These are phyloP conservation scores for Lachnellula arida DNA, from an alignment of 2,329 filamentous ascomycete species.

Conservation along the genomic window DNA sequence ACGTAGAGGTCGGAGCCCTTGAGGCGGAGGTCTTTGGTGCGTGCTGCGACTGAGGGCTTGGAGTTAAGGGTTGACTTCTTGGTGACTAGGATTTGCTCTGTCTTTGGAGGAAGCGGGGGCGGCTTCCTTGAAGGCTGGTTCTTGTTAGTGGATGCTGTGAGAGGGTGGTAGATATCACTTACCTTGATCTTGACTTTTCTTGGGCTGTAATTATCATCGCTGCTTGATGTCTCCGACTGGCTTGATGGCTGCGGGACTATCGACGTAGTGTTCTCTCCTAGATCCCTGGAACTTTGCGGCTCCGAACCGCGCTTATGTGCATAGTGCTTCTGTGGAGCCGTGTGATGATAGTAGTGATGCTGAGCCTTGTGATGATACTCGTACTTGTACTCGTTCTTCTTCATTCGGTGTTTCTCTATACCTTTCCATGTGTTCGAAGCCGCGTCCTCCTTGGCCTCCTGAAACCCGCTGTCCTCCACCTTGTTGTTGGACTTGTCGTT, in stretches of 20 bases:
- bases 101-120: slow-evolving; percentile 2
- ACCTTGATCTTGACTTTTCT: slow-evolving; percentile 13
- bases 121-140: slow-evolving; percentile 7
- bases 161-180: not conserved
- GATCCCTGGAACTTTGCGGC: slow-evolving; percentile 6
- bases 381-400: slow-evolving; percentile 28
- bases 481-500: slow-evolving; percentile 17
- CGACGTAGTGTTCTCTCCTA: not conserved
- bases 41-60: slow-evolving; percentile 31
- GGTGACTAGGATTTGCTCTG: slow-evolving; percentile 17
- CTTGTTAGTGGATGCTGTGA: not conserved
- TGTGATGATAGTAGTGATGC: slow-evolving; percentile 21
- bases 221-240: not conserved
- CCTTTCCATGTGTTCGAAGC: slow-evolving; percentile 15
- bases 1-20: slow-evolving; percentile 49
- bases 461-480: slow-evolving; percentile 22
- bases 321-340: slow-evolving; percentile 24
- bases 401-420: slow-evolving; percentile 26
- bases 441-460: slow-evolving; percentile 23
- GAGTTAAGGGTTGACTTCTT: slow-evolving; percentile 18
- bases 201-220: slow-evolving; percentile 5
- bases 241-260: slow-evolving; percentile 4
- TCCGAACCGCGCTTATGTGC: slow-evolving; percentile 17
- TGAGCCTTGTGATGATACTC: slow-evolving; percentile 13
- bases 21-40: slow-evolving; percentile 43